Evolutionary conservation across 805 yeast species (phyloP).

Genomic region (Ascoidea asiatica): DNA sequence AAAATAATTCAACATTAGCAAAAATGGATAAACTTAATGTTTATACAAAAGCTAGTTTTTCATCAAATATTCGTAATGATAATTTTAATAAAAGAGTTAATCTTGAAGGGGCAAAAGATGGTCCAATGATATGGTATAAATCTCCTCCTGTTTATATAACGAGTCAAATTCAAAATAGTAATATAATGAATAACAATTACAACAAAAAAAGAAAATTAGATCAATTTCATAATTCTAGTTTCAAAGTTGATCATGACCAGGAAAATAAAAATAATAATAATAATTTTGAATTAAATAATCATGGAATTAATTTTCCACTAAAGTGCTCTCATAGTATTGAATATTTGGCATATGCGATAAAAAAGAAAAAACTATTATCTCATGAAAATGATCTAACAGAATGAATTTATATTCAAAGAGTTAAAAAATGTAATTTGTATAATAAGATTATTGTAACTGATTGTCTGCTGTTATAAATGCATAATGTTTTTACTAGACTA

Average conservation of each 20-base stretch:
- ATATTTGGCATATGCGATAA: neutral
- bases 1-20: no score
- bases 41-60: no score
- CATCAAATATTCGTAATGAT: neutral
- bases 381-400: no score
- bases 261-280: neutral
- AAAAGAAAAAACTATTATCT: no score
- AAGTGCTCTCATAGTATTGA: neutral
- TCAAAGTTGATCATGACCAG: neutral
- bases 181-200: neutral
- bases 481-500: no score
- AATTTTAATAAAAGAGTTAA: neutral
- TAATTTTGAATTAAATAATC: neutral
- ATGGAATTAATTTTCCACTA: neutral
- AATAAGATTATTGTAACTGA: no score
- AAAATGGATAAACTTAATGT: neutral
- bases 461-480: no score
- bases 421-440: no score
- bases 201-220: neutral
- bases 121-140: constrained; percentile 2
- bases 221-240: no score
- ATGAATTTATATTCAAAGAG: no score
- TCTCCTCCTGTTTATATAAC: constrained; percentile 4
- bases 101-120: neutral
- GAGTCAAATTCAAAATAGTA: constrained; percentile 1